Conservation (phyloP, 2,329 filamentous ascomycete species). For the Scedosporium aurantiacum region DNA sequence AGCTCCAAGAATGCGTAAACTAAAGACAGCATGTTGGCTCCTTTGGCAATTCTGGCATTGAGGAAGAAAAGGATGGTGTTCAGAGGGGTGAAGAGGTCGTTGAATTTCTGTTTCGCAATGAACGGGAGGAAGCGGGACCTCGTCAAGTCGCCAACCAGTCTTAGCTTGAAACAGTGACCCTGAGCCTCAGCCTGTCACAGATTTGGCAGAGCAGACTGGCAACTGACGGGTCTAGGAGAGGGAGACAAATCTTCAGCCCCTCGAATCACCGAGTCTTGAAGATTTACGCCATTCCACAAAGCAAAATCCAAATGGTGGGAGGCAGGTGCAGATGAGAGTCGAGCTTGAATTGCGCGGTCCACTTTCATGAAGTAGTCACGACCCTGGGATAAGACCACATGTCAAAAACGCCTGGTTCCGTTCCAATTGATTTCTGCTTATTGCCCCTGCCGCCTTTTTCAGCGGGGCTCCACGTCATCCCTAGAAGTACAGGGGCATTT, state of each 20-base stretch:
- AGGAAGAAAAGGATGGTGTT: background rate
- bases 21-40: background rate
- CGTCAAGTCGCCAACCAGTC: background rate
- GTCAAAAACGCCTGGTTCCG: background rate
- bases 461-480: background rate
- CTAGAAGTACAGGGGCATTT: background rate
- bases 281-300: background rate
- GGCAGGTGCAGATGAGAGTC: background rate
- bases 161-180: conserved; percentile 9
- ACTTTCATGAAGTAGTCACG: conserved; percentile 10
- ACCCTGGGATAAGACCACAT: conserved; percentile 3
- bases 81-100: background rate
- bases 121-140: background rate
- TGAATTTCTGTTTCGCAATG: background rate
- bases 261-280: background rate
- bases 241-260: background rate
- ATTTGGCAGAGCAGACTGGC: background rate
- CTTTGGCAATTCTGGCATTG: background rate
- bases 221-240: background rate
- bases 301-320: background rate
- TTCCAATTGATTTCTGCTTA: background rate
- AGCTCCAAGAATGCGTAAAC: conserved; percentile 1
- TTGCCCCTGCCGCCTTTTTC: background rate
- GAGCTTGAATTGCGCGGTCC: background rate
- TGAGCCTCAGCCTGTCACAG: background rate